Percentiles rank a stretch among this genome's conserved stretches.
Evolutionary conservation across 495 filamentous ascomycete genomes (phyloP).

Genomic region (Tuber calosporum): DNA sequence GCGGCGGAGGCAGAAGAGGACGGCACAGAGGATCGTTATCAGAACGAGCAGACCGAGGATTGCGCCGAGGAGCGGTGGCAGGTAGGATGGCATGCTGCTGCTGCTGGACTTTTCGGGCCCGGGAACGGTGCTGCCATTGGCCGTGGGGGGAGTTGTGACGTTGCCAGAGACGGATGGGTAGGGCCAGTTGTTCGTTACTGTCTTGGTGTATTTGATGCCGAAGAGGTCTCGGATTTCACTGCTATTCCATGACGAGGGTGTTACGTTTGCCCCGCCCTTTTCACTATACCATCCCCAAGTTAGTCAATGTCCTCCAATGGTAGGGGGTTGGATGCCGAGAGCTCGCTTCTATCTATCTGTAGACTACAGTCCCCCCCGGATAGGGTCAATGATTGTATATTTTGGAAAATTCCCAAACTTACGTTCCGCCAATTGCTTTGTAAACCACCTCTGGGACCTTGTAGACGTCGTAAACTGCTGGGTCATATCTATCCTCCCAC

Average conservation of each 20-base stretch:
- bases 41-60: conserved; percentile 58
- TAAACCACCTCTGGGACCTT: conserved; percentile 55
- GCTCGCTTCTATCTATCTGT: neutral
- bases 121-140: neutral
- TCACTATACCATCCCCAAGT: conserved; percentile 29
- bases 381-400: neutral
- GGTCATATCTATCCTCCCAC: conserved; percentile 59
- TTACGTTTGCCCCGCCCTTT: conserved; percentile 52
- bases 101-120: conserved; percentile 13
- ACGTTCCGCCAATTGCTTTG: conserved; percentile 57
- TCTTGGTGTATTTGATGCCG: conserved; percentile 50
- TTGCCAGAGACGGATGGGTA: conserved; percentile 44
- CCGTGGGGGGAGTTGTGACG: neutral
- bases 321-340: neutral
- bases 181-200: conserved; percentile 56
- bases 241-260: conserved; percentile 50
- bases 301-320: neutral
- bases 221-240: conserved; percentile 52
- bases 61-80: conserved; percentile 60
- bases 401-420: conserved; percentile 23
- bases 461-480: conserved; percentile 53
- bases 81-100: conserved; percentile 53
- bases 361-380: neutral
- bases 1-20: conserved; percentile 53
- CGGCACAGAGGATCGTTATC: conserved; percentile 48